Evolutionary conservation across 768 basidiomycete genomes (phyloP), one percentile per base, ranked within the genome.

Genomic region (Calocybe gangraenosa): DNA sequence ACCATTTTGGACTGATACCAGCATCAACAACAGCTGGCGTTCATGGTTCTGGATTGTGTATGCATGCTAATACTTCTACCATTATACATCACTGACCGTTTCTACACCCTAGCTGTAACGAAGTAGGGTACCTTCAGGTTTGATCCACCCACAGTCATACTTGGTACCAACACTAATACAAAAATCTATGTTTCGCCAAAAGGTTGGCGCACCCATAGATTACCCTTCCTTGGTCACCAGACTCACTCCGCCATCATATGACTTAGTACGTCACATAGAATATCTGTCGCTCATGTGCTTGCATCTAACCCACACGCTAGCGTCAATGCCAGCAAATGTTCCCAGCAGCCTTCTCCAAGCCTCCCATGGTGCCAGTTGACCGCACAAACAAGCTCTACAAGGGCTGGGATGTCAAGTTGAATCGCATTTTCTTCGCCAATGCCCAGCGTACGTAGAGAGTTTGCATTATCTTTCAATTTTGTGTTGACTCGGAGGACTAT

Each of bases 31-130:
- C 48, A 46, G 67, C 0, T 51, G 48, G 3, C 74, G 86, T 18
- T 84, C 85, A 2, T 89, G 85, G 84, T 62, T 66, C 46, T 87
- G 86, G 86, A 77, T 84, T 55, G 75, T 81, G 81, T 75, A 62
- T 46, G 73, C 57, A 20, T 13, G 30, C 45, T n/a, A 18, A 15
- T 20, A 14, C 9, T 37, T 21, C 22, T 19, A 46, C 34, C 47
- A 13, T 28, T 30, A 33, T 42, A 21, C 42, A 36, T 17, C 23
- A 49, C 7, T 46, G 40, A 3, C 23, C 40, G 28, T 47, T 17
- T 19, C 42, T 46, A n/a, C 20, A 34, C 50, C 37, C 8, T 23
- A 84, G 82, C 3, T 87, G 86, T 56, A 85, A 82, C 53, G 75
- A 87, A 64, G 71, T 87, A 1, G 86, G 86, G 23, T 84, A 63